These are phyloP conservation scores for Pseudevernia furfuracea DNA, from an alignment of 495 filamentous ascomycete genomes.

Conservation along the genomic window DNA sequence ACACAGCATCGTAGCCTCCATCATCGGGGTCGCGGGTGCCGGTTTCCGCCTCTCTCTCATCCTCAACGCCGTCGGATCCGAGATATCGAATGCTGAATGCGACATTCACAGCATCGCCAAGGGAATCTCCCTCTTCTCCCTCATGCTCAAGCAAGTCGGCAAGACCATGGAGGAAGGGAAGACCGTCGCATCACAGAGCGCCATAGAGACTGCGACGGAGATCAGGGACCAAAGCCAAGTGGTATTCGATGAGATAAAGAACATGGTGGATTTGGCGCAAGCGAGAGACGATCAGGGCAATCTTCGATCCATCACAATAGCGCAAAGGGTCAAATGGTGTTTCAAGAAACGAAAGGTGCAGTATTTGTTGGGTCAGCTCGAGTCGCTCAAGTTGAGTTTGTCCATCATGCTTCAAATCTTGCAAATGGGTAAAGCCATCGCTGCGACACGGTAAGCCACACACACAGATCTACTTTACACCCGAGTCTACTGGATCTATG, in stretches of 20 bases:
- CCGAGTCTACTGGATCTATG: neutral
- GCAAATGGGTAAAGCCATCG: slow-evolving; percentile 33
- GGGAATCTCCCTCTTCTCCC: slow-evolving; percentile 38
- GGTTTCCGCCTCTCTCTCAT: slow-evolving; percentile 41
- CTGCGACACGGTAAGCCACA: slow-evolving; percentile 18
- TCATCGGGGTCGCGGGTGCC: slow-evolving; percentile 36
- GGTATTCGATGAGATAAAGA: slow-evolving; percentile 40
- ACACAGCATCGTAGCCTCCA: slow-evolving; percentile 26
- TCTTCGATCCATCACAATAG: slow-evolving; percentile 30
- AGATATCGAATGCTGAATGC: slow-evolving; percentile 37
- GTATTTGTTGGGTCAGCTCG: slow-evolving; percentile 40
- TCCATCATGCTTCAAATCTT: slow-evolving; percentile 38
- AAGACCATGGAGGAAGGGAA: slow-evolving; percentile 31
- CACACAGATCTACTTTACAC: neutral
- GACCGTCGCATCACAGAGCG: slow-evolving; percentile 29
- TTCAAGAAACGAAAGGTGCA: slow-evolving; percentile 40
- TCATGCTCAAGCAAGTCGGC: slow-evolving; percentile 38
- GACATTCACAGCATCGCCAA: slow-evolving; percentile 44
- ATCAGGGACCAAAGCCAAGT: slow-evolving; percentile 37
- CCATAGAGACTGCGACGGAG: slow-evolving; percentile 36
- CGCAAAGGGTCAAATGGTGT: slow-evolving; percentile 39
- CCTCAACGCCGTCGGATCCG: slow-evolving; percentile 38
- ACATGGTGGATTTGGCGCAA: slow-evolving; percentile 38
- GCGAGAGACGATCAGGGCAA: slow-evolving; percentile 30
- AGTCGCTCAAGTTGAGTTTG: slow-evolving; percentile 40